Conservation (phyloP, 805 yeast genomes). For the Cyberlindnera galapagoensis region DNA sequence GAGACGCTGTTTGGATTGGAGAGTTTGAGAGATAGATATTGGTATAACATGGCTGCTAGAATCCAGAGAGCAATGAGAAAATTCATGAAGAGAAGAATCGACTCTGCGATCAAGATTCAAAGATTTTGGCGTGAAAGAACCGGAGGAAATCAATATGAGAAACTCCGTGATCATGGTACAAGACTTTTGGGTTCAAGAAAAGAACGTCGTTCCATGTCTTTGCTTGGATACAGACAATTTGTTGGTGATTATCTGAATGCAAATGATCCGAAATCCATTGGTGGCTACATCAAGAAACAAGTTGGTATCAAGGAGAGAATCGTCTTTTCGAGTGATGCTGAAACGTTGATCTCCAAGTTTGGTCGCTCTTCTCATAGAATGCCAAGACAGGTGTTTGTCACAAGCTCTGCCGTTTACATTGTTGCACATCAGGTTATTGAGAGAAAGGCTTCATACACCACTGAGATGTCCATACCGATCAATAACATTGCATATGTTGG, state of each 20-base stretch:
- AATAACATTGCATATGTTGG: constrained; percentile 54
- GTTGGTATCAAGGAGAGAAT: constrained; percentile 65
- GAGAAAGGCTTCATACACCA: constrained; percentile 47
- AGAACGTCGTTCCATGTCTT: constrained; percentile 83
- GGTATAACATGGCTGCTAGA: constrained; percentile 97
- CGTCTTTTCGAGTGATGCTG: constrained; percentile 78
- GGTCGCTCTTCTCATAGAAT: constrained; percentile 86
- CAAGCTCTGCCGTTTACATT: constrained; percentile 55
- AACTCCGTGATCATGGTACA: constrained; percentile 81
- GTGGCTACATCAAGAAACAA: constrained; percentile 65
- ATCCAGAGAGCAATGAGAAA: constrained; percentile 97
- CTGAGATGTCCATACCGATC: constrained; percentile 61
- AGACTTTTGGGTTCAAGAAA: constrained; percentile 64
- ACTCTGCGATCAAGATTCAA: constrained; percentile 79
- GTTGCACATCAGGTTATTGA: constrained; percentile 69
- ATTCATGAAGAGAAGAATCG: constrained; percentile 71
- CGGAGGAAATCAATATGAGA: constrained; percentile 77
- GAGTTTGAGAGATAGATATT: constrained; percentile 92
- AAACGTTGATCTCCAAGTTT: constrained; percentile 74
- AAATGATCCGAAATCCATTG: constrained; percentile 69
- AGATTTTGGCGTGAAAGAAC: constrained; percentile 73
- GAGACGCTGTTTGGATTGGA: constrained; percentile 94
- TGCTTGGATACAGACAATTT: constrained; percentile 81
- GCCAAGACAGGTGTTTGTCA: constrained; percentile 66
- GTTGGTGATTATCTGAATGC: constrained; percentile 94